Evolutionary conservation across 768 basidiomycete genomes (phyloP).

Genomic region (Candolleomyces eurysporus): DNA sequence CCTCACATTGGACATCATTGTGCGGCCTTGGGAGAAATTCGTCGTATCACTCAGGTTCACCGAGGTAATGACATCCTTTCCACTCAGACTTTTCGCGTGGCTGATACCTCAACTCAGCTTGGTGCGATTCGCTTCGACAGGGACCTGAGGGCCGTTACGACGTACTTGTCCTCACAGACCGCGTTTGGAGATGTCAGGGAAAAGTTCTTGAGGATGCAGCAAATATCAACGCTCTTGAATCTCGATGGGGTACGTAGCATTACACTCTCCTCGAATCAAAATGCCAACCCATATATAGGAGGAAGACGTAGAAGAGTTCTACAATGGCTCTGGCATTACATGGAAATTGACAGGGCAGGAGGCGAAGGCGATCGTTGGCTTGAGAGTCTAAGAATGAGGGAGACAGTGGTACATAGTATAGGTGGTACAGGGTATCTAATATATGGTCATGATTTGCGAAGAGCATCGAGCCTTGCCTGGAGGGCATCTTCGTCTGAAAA

Average conservation of each 20-base stretch:
- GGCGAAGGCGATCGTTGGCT: constrained; percentile 62
- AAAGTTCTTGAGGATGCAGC: constrained; percentile 89
- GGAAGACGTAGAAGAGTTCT: constrained; percentile 93
- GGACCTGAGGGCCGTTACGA: constrained; percentile 80
- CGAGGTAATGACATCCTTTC: constrained; percentile 52
- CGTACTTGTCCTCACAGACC: constrained; percentile 85
- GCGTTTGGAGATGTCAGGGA: constrained; percentile 88
- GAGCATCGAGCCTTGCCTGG: constrained; percentile 89
- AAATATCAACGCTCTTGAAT: constrained; percentile 90
- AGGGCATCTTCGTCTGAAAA: constrained; percentile 86
- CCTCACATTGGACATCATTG: constrained; percentile 79
- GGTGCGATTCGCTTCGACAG: constrained; percentile 95
- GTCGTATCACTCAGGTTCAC: constrained; percentile 79
- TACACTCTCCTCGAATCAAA: neutral
- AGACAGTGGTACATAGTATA: constrained; percentile 1
- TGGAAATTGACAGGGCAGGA: constrained; percentile 83
- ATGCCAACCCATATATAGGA: constrained; percentile 48
- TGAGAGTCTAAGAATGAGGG: constrained; percentile 44
- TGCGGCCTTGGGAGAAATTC: constrained; percentile 95
- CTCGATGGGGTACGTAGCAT: constrained; percentile 63
- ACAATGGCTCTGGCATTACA: constrained; percentile 86
- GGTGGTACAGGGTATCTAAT: constrained; percentile 2
- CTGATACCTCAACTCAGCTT: constrained; percentile 48
- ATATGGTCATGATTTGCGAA: constrained; percentile 45
- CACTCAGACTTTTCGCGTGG: neutral